phyloP scores from a whole-genome alignment of 805 yeast species.

The Maudiozyma pseudohumilis region DNA sequence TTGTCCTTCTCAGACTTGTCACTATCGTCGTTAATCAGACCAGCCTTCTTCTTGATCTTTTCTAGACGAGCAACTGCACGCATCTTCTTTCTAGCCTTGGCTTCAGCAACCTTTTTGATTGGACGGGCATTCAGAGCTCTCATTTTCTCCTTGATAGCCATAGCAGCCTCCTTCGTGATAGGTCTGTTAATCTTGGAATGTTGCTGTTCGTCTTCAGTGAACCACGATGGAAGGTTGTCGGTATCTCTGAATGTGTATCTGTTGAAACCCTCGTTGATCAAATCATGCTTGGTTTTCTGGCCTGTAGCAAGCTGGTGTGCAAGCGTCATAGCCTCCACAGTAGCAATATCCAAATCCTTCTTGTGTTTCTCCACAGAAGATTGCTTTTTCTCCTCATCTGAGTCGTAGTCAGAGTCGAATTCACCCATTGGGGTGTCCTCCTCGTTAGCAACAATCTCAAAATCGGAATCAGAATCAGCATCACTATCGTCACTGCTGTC shows the following conservation, averaged over 20 bases:
- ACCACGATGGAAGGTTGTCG: slow-evolving; percentile 95
- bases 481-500: slow-evolving; percentile 8
- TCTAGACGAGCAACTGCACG: slow-evolving; percentile 82
- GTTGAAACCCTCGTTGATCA: slow-evolving; percentile 88
- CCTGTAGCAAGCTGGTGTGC: slow-evolving; percentile 95
- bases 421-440: slow-evolving; percentile 27
- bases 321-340: slow-evolving; percentile 94
- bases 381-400: slow-evolving; percentile 43
- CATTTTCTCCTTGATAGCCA: slow-evolving; percentile 65
- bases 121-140: slow-evolving; percentile 91
- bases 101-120: slow-evolving; percentile 96
- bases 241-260: slow-evolving; percentile 84
- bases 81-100: slow-evolving; percentile 91
- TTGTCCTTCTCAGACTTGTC: slow-evolving; percentile 87
- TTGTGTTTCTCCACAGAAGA: slow-evolving; percentile 40
- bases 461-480: slow-evolving; percentile 23
- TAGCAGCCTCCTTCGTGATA: slow-evolving; percentile 86
- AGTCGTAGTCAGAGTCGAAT: slow-evolving; percentile 38
- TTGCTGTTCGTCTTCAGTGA: slow-evolving; percentile 78
- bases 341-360: slow-evolving; percentile 69
- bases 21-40: slow-evolving; percentile 76
- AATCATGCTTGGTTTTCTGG: slow-evolving; percentile 70
- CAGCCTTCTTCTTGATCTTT: slow-evolving; percentile 85
- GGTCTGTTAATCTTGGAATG: slow-evolving; percentile 85
- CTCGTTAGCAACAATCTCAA: slow-evolving; percentile 41